Conservation (phyloP, 306 rosid genomes). For the Dryas octopetala region DNA sequence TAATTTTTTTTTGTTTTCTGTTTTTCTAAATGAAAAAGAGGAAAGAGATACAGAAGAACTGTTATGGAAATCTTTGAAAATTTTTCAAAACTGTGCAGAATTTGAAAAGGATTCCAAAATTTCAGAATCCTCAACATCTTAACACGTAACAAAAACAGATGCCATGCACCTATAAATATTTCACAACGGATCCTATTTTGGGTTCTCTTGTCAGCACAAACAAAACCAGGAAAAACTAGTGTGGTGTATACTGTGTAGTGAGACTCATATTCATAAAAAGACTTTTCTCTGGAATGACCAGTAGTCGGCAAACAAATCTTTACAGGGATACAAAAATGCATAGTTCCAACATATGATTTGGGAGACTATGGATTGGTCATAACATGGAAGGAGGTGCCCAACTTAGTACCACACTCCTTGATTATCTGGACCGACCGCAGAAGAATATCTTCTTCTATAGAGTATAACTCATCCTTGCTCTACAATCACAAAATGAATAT, state of each 20-base stretch:
- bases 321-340: neutral
- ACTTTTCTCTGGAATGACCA: neutral
- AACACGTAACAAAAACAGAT: no score
- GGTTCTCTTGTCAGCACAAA: neutral
- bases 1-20: no score
- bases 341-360: neutral
- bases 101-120: no score
- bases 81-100: no score
- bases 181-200: conserved; percentile 3
- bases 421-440: conserved; percentile 63
- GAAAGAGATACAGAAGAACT: no score
- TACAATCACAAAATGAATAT: conserved; percentile 14
- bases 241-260: neutral
- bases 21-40: no score
- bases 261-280: neutral
- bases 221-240: neutral
- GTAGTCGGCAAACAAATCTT: neutral
- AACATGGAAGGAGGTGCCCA: conserved; percentile 49
- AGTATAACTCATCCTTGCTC: conserved; percentile 63
- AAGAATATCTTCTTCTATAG: conserved; percentile 80
- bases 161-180: neutral
- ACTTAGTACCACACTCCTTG: conserved; percentile 55
- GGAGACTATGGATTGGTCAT: conserved; percentile 5
- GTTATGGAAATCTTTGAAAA: no score
- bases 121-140: no score